These are phyloP conservation scores for Kurtzmaniella fragi DNA, from an alignment of 805 yeast species.

Conservation along the genomic window DNA sequence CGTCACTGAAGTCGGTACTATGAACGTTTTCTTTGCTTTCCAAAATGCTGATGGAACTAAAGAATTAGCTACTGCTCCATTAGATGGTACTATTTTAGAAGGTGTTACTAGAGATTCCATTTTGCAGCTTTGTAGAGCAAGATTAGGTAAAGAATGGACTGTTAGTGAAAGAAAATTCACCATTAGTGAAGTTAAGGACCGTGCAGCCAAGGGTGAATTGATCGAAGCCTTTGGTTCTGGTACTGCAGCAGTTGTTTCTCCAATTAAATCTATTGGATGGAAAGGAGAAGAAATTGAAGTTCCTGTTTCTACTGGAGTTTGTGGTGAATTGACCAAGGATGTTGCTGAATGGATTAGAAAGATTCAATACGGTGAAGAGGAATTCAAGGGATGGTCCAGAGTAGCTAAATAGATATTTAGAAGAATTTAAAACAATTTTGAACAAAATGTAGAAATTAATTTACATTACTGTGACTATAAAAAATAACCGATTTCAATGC, in stretches of 20 bases:
- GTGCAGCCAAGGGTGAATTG: conserved; percentile 73
- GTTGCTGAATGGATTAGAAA: conserved; percentile 83
- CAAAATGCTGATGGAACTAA: conserved; percentile 76
- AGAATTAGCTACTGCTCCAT: conserved; percentile 92
- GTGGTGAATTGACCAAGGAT: conserved; percentile 74
- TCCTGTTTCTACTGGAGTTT: conserved; percentile 77
- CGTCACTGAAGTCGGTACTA: conserved; percentile 96
- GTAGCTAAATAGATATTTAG: conserved; percentile 19
- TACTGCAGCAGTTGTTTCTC: conserved; percentile 95
- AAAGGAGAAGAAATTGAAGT: conserved; percentile 66
- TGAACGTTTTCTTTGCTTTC: conserved; percentile 91
- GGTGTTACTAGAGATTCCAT: conserved; percentile 96
- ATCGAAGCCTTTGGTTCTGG: conserved; percentile 97
- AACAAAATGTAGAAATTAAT: too few relatives aligned
- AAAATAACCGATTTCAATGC: too few relatives aligned
- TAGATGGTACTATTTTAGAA: conserved; percentile 94
- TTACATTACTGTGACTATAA: too few relatives aligned
- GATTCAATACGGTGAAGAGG: conserved; percentile 83
- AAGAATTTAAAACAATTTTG: too few relatives aligned
- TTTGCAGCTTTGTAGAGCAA: conserved; percentile 68
- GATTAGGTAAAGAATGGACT: conserved; percentile 74
- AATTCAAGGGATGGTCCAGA: conserved; percentile 52
- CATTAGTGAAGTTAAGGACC: conserved; percentile 74
- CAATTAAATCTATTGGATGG: conserved; percentile 85
- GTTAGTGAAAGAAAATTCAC: conserved; percentile 80